phyloP scores from a whole-genome alignment of 2,329 filamentous ascomycete species.

The Colletotrichum abscissum region DNA sequence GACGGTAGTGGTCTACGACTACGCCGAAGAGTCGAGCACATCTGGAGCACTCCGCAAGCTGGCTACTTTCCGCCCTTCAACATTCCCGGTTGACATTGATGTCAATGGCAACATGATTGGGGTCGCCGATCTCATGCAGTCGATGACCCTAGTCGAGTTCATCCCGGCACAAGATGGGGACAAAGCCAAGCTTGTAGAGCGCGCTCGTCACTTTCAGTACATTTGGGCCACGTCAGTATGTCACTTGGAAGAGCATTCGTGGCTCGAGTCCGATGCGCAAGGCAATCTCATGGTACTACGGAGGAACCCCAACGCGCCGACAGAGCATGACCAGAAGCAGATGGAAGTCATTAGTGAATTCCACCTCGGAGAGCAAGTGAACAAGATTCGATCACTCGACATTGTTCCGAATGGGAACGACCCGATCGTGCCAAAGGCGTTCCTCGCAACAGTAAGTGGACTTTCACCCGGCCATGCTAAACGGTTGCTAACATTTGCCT shows the following conservation, averaged over 20 bases:
- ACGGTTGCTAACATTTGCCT: conserved; percentile 36
- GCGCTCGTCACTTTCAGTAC: conserved; percentile 83
- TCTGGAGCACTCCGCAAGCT: conserved; percentile 73
- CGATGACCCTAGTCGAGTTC: conserved; percentile 82
- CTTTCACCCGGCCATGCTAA: too few relatives aligned
- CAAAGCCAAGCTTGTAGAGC: conserved; percentile 75
- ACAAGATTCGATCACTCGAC: conserved; percentile 81
- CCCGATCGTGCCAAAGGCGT: conserved; percentile 82
- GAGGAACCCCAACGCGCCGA: conserved; percentile 78
- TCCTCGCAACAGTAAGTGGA: conserved; percentile 83
- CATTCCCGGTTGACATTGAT: conserved; percentile 84
- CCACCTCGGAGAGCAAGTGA: conserved; percentile 91
- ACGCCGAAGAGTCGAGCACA: conserved; percentile 65
- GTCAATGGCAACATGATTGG: conserved; percentile 81
- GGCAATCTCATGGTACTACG: conserved; percentile 88
- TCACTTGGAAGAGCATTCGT: conserved; percentile 77
- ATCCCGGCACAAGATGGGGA: conserved; percentile 65
- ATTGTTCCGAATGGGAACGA: conserved; percentile 73
- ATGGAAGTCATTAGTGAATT: conserved; percentile 84
- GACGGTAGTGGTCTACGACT: conserved; percentile 75
- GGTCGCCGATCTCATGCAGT: conserved; percentile 95
- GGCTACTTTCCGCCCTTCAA: conserved; percentile 83
- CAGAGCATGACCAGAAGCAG: conserved; percentile 76
- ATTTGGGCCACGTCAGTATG: conserved; percentile 85
- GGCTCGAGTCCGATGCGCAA: conserved; percentile 86